Conservation (phyloP, 225 moss, liverwort and hornwort genomes). For the Marchantia paleacea region DNA sequence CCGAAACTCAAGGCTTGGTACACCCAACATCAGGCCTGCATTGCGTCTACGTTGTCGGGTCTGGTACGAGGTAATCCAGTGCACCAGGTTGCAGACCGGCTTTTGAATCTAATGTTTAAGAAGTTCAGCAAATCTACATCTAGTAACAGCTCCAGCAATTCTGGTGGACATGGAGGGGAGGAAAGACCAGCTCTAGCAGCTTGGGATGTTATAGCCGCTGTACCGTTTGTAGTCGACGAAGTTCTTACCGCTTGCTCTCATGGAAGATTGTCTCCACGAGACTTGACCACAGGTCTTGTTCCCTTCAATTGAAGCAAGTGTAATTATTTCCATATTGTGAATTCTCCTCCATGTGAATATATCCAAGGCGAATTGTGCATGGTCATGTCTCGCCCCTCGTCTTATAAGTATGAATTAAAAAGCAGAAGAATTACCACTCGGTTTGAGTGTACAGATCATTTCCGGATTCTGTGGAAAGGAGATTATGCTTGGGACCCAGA, state of each 20-base stretch:
- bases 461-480: neutral
- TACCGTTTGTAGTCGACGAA: conserved; percentile 73
- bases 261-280: conserved; percentile 68
- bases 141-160: conserved; percentile 45
- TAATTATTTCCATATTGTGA: neutral
- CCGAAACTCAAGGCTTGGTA: conserved; percentile 84
- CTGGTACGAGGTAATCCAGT: conserved; percentile 58
- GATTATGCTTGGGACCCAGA: neutral
- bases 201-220: conserved; percentile 86
- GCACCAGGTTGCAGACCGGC: conserved; percentile 73
- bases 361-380: neutral
- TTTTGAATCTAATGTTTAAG: conserved; percentile 83
- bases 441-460: neutral
- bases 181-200: conserved; percentile 65
- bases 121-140: conserved; percentile 55
- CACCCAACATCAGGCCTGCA: conserved; percentile 86
- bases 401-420: neutral
- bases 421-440: neutral
- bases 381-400: neutral
- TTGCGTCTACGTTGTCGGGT: conserved; percentile 71
- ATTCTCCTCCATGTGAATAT: neutral
- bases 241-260: conserved; percentile 87
- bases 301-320: neutral
- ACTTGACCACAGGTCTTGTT: conserved; percentile 73
- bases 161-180: conserved; percentile 48